Base-by-base conservation (phyloP, 768 basidiomycete genomes). In the Boletus rex-veris region DNA sequence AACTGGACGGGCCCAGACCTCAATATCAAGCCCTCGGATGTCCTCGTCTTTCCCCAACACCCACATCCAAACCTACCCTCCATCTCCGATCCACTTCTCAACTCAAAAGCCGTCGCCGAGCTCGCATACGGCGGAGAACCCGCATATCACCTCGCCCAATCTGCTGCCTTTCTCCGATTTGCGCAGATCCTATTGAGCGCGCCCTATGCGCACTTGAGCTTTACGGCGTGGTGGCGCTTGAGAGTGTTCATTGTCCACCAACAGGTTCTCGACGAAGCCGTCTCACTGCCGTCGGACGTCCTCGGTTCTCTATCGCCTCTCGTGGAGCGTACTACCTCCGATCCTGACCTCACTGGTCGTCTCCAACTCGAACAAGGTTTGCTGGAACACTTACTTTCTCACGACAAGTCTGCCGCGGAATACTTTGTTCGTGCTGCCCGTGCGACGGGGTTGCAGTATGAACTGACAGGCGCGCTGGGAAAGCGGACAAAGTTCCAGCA, bases 1-100 rank as follows among this genome's bases (percentile, higher is more conserved):
- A 99, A 99, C 71, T 99, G 94, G 93, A 98, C 95, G 0, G 97
- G 97, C 6, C 97, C 97, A 3, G 80, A 89, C 62, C 79, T 97
- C 40, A 74, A 83, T 54, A 68, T 94, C 57, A 69, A 71, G 57
- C 66, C 78, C 42, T 61, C 72, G 59, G 75, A 73, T 35, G 48
- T 77, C 44, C 64, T 78, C 61, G 42, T 69, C 53, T 74, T 80
- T 24, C 62, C 74, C 38, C 59, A 61, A 28, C 58, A 67, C 31
- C 43, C 52, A 30, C 26, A 3, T 26, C 28, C 37, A 24, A 8
- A 8, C 9, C 4, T 62, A n/a, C 24, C 57, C 3, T n/a, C 50
- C 16, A 35, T 73, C 28, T 73, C 75, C 36, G 78, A 83, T 36
- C 77, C 83, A 19, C 51, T 68, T 4, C 71, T 98, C 38, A 80